A percentile compares a stretch with the other conserved stretches of the same genome.
Conservation (phyloP, 208 protist genomes). For the Acanthamoeba quina region DNA sequence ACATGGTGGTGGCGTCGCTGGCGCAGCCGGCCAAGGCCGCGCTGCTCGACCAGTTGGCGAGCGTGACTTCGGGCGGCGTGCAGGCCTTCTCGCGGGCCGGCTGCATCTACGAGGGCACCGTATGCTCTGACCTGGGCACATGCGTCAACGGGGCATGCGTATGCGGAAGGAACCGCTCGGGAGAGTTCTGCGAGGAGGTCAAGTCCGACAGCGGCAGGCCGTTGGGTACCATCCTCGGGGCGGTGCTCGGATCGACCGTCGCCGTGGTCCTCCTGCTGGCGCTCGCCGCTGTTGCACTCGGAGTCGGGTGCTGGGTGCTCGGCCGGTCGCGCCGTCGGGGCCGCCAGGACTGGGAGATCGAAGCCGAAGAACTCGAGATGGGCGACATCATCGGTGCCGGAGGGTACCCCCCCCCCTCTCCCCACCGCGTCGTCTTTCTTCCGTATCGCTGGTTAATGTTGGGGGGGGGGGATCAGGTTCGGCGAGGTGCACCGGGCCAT, state of each 20-base stretch:
- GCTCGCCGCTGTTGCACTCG: background rate
- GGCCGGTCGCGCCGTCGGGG: background rate
- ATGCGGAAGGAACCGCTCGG: background rate
- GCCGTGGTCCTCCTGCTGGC: background rate
- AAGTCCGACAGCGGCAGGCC: background rate
- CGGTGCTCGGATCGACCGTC: background rate
- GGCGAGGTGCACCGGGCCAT: constrained; percentile 3
- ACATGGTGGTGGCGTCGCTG: background rate
- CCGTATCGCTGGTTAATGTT: background rate
- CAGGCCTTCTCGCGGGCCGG: constrained; percentile 4
- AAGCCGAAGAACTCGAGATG: background rate
- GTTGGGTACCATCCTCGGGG: background rate
- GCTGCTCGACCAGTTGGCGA: background rate
- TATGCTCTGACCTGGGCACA: background rate
- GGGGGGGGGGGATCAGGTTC: background rate
- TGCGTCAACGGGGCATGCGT: background rate
- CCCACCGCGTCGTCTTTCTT: background rate
- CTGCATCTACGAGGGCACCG: constrained; percentile 9
- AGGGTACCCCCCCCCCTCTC: background rate
- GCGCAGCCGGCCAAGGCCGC: background rate
- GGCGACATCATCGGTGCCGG: constrained; percentile 17
- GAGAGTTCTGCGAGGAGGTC: background rate
- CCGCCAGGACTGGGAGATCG: constrained; percentile 20
- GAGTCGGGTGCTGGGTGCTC: background rate
- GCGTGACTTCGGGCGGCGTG: background rate